Base-by-base conservation (phyloP, 441 rosid genomes). In the Brassica balearica region DNA sequence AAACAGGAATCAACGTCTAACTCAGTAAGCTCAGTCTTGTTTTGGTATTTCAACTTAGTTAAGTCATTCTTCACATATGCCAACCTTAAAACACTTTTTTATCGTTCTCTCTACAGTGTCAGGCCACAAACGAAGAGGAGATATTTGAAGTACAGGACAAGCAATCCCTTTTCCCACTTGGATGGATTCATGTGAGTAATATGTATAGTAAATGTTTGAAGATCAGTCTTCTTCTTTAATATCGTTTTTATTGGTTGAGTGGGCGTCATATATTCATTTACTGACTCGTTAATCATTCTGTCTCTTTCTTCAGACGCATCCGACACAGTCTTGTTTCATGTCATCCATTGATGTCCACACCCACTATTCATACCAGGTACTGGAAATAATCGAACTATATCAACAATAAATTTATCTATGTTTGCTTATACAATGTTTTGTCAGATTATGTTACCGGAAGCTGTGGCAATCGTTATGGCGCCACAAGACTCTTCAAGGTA, bases 401-500 rank as follows among this genome's bases (percentile, higher is more conserved):
- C 67, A 63, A 32, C 67, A 29, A 32, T 14, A 6, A 0, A 62
- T 29, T n/a, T 7, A 62, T 25, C 4, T 25, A 9, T 63, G 5
- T 27, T 63, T 32, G 12, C 20, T 62, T 63, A 32, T 14, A 29
- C 69, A 34, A 41, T 61, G 43, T 66, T 74, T 41, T 66, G 73
- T 66, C 86, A 95, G 99, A 93, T 93, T 59, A 95, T 95, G 99
- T 81, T 93, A 85, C 99, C 99, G 0, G 95, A 93, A 90, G 69
- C 98, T 51, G 96, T 95, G 69, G 99, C 99, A 15, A 91, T 95
- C n/a, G 99, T 93, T 48, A 95, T 95, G 99, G 98, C 99, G 6
- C 98, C 99, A 55, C 87, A 72, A 82, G 99, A 95, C 83, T 25
- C 88, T 60, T 78, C 91, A 36, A 93, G 92, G 98, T 92, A 72